Evolutionary conservation across 1,284 basidiomycete genomes (phyloP), one percentile per base, ranked within the genome.

Genomic region (Xanthoconium separans): DNA sequence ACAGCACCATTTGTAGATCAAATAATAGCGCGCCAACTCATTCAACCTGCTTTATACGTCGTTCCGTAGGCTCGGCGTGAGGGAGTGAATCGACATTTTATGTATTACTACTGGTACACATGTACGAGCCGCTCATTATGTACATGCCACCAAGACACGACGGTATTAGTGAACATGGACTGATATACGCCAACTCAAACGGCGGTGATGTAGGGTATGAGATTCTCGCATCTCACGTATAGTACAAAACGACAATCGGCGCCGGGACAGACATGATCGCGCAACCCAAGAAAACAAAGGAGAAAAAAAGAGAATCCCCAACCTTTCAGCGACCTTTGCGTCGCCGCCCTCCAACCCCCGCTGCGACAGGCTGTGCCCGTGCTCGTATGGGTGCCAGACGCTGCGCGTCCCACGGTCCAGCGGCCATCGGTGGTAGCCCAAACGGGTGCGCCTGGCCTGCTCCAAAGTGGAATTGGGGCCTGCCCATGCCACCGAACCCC

Each of bases 401-500:
- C 29, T 6, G 39, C 46, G 29, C 42, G 37, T 34, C 22, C 47
- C 31, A 49, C 27, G 27, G 27, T 6, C 1, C 6, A 27, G 7
- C 7, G 33, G 5, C 33, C 33, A 34, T 34, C 33, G 27, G 27
- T 27, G 27, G 27, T 27, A 34, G 11, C 12, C 15, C 43, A 8
- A 63, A 63, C 33, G 27, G 50, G 9, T 66, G 55, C 11, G 9
- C 44, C 6, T 53, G 54, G 6, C 47, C 65, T 1, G 47, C 50
- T 9, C 62, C 62, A 16, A 64, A 64, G 53, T 49, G 22, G 22
- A 54, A 64, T 1, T 15, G 20, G 11, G 55, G 47, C 22, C 44
- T 37, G 16, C 34, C 58, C 44, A 51, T 22, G 24, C 36, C n/a
- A 12, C 44, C 27, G 27, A 27, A 27, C 27, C 27, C 27, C 27